These are phyloP conservation scores for Xerocomus potaroensis DNA, from an alignment of 768 basidiomycete species.

Conservation along the genomic window DNA sequence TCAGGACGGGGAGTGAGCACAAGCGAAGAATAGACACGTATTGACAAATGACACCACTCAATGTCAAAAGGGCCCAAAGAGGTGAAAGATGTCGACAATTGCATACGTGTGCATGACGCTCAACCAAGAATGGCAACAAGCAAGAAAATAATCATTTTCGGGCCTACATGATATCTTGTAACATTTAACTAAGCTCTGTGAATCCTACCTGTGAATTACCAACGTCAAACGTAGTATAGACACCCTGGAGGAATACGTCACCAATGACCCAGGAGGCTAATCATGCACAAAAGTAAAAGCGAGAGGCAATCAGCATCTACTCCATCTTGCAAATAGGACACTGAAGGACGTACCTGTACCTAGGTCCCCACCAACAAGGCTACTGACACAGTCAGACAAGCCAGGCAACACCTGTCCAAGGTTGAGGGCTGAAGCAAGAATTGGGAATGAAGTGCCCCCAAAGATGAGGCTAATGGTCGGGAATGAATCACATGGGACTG, in stretches of 20 bases:
- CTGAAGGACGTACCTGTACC: background rate
- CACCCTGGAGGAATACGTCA: constrained; percentile 39
- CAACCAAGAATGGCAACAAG: too few species aligned
- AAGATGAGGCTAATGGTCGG: constrained; percentile 34
- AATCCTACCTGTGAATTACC: constrained; percentile 34
- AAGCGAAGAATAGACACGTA: too few species aligned
- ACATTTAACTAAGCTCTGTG: constrained; percentile 18
- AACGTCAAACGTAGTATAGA: constrained; percentile 39
- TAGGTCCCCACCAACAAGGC: constrained; percentile 14
- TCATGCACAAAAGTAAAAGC: background rate
- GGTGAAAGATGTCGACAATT: too few species aligned
- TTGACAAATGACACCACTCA: too few species aligned
- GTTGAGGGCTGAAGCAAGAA: constrained; percentile 33
- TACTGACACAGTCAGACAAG: constrained; percentile 28
- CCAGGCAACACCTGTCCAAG: constrained; percentile 29
- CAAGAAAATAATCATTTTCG: too few species aligned
- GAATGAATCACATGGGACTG: constrained; percentile 28
- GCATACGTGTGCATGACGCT: too few species aligned
- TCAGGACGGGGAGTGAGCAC: too few species aligned
- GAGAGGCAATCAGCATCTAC: too few species aligned
- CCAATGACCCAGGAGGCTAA: constrained; percentile 31
- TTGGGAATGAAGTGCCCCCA: constrained; percentile 32
- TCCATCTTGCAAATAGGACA: background rate
- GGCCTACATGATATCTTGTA: too few species aligned
- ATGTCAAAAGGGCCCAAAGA: too few species aligned